Conservation (phyloP, 495 filamentous ascomycete genomes). For the Penicillium longicatenatum region DNA sequence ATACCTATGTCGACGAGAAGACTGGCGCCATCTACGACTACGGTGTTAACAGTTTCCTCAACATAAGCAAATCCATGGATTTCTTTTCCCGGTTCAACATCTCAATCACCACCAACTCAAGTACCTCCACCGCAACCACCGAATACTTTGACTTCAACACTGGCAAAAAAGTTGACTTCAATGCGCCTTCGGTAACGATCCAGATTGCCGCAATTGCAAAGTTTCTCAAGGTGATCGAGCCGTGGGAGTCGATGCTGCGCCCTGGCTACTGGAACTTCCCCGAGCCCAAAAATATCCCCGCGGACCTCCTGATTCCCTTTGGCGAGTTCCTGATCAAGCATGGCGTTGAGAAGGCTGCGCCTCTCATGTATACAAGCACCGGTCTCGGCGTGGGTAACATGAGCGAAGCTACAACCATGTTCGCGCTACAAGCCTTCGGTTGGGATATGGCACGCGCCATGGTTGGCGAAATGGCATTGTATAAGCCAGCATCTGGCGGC, state of each 20-base stretch:
- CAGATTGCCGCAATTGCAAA: slow-evolving; percentile 34
- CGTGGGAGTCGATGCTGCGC: slow-evolving; percentile 37
- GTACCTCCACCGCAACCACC: slow-evolving; percentile 17
- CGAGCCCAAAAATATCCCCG: slow-evolving; percentile 34
- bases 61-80: slow-evolving; percentile 31
- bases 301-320: slow-evolving; percentile 48
- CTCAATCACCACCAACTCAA: slow-evolving; percentile 20
- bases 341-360: slow-evolving; percentile 39
- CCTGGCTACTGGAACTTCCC: slow-evolving; percentile 45
- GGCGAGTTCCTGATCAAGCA: slow-evolving; percentile 46
- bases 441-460: slow-evolving; percentile 38
- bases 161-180: slow-evolving; percentile 29
- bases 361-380: slow-evolving; percentile 27
- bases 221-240: slow-evolving; percentile 36
- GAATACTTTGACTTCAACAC: slow-evolving; percentile 44
- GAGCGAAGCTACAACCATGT: slow-evolving; percentile 40
- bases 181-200: slow-evolving; percentile 20
- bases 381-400: slow-evolving; percentile 43
- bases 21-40: slow-evolving; percentile 37
- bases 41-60: slow-evolving; percentile 44
- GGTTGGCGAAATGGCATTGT: slow-evolving; percentile 20
- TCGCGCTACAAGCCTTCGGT: slow-evolving; percentile 43
- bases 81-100: slow-evolving; percentile 49
- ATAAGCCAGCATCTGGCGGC: slow-evolving; percentile 35
- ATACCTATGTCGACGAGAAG: slow-evolving; percentile 39